These are phyloP conservation scores for Starmerella cellae DNA, from an alignment of 805 yeast genomes.

Conservation along the genomic window DNA sequence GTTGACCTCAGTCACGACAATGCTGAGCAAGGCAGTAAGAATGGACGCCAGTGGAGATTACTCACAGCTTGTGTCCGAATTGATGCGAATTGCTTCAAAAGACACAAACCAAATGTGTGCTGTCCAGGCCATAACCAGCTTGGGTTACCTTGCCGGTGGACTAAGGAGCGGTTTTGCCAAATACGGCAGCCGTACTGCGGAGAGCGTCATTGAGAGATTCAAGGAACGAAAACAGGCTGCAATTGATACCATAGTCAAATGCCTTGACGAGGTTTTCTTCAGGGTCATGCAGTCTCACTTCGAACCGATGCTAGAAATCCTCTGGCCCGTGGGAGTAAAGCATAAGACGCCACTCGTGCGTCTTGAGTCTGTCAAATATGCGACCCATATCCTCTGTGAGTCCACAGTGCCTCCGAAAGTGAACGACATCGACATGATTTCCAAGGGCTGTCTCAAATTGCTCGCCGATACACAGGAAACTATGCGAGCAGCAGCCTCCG, in stretches of 20 bases:
- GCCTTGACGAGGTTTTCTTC: slow-evolving; percentile 49
- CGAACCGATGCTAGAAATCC: slow-evolving; percentile 7
- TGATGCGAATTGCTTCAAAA: slow-evolving; percentile 54
- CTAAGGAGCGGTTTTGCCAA: slow-evolving; percentile 39
- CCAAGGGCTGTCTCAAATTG: slow-evolving; percentile 45
- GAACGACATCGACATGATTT: slow-evolving; percentile 43
- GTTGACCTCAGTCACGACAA: slow-evolving; percentile 41
- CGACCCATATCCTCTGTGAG: slow-evolving; percentile 48
- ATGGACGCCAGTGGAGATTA: slow-evolving; percentile 51
- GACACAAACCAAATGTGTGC: slow-evolving; percentile 88
- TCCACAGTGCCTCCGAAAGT: slow-evolving; percentile 38
- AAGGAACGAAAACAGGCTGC: slow-evolving; percentile 80
- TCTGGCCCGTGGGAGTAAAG: slow-evolving; percentile 41
- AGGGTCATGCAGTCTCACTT: slow-evolving; percentile 21
- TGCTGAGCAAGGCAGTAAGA: slow-evolving; percentile 34
- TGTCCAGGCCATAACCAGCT: slow-evolving; percentile 57
- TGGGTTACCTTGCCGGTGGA: slow-evolving; percentile 51
- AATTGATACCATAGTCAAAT: slow-evolving; percentile 51
- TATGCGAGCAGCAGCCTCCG: slow-evolving; percentile 64
- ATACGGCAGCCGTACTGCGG: slow-evolving; percentile 37
- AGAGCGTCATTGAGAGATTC: slow-evolving; percentile 65
- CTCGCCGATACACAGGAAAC: slow-evolving; percentile 75
- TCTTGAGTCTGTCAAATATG: slow-evolving; percentile 51
- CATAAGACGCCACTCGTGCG: slow-evolving; percentile 78
- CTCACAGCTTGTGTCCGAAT: slow-evolving; percentile 42